phyloP scores from a whole-genome alignment of 2,329 filamentous ascomycete species.

The Hymenoscyphus occultus region DNA sequence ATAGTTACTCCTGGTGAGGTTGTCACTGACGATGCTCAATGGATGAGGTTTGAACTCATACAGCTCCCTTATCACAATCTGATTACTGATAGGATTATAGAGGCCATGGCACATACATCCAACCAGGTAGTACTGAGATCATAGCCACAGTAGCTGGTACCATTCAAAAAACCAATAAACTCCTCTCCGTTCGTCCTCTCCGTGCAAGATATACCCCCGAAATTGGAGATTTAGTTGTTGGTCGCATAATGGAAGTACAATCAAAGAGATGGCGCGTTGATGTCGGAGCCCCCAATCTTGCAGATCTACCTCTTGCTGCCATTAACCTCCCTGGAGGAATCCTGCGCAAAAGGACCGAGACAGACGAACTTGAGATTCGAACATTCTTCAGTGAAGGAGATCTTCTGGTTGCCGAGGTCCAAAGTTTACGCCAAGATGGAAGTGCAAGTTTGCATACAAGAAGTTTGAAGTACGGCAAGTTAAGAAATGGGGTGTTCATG shows the following conservation, averaged over 20 bases:
- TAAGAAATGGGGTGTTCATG: conserved; percentile 89
- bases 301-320: conserved; percentile 76
- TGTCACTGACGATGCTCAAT: conserved; percentile 89
- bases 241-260: conserved; percentile 93
- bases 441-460: conserved; percentile 86
- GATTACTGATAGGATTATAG: conserved; percentile 43
- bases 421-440: conserved; percentile 82
- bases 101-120: conserved; percentile 88
- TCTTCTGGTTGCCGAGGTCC: conserved; percentile 89
- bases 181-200: conserved; percentile 85
- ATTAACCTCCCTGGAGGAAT: conserved; percentile 97
- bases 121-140: conserved; percentile 63
- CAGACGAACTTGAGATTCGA: conserved; percentile 94
- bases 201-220: conserved; percentile 92
- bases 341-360: conserved; percentile 84
- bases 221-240: conserved; percentile 93
- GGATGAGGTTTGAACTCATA: conserved; percentile 69
- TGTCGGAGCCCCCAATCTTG: conserved; percentile 82
- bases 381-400: conserved; percentile 98
- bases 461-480: conserved; percentile 88
- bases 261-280: conserved; percentile 92
- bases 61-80: neutral
- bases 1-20: conserved; percentile 87
- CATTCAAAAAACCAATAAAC: conserved; percentile 91
- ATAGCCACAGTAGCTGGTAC: conserved; percentile 88